Evolutionary conservation across 768 basidiomycete species (phyloP).

Genomic region (Kwoniella heveanensis): DNA sequence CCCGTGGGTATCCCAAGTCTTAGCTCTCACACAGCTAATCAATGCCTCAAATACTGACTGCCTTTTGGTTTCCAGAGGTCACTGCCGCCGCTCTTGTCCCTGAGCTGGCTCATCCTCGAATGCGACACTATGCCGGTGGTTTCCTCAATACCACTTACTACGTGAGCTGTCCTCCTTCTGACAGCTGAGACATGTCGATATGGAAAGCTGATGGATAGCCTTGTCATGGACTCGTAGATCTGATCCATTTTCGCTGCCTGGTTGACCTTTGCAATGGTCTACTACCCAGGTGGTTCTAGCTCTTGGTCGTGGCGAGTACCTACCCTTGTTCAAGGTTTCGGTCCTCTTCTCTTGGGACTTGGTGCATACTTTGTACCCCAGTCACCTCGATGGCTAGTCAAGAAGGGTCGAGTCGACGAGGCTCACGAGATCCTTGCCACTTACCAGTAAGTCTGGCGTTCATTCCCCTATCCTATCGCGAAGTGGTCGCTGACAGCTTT

Average conservation of each 20-base stretch:
- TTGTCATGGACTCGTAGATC: conserved; percentile 5
- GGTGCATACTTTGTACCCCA: conserved; percentile 29
- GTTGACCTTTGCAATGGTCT: conserved; percentile 36
- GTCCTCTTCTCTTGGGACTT: conserved; percentile 27
- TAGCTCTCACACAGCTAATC: not conserved
- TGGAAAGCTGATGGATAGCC: not conserved
- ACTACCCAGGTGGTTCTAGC: conserved; percentile 20
- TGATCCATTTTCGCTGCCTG: conserved; percentile 33
- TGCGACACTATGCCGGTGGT: conserved; percentile 30
- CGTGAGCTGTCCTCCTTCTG: conserved; percentile 59
- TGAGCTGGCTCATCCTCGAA: conserved; percentile 67
- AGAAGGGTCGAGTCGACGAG: conserved; percentile 37
- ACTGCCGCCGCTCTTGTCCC: conserved; percentile 69
- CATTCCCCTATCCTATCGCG: not conserved
- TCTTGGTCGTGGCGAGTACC: conserved; percentile 41
- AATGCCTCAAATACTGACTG: conserved; percentile 1
- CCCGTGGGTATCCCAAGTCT: conserved; percentile 56
- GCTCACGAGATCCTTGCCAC: conserved; percentile 45
- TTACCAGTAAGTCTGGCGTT: conserved; percentile 33
- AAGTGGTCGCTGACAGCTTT: too few species aligned
- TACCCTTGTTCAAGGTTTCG: conserved; percentile 31
- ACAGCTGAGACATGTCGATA: too few species aligned
- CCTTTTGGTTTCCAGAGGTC: conserved; percentile 11
- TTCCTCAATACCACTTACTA: conserved; percentile 52
- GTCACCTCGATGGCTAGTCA: conserved; percentile 48